phyloP scores from a whole-genome alignment of 139 green algal species.

The Closterium sp. region DNA sequence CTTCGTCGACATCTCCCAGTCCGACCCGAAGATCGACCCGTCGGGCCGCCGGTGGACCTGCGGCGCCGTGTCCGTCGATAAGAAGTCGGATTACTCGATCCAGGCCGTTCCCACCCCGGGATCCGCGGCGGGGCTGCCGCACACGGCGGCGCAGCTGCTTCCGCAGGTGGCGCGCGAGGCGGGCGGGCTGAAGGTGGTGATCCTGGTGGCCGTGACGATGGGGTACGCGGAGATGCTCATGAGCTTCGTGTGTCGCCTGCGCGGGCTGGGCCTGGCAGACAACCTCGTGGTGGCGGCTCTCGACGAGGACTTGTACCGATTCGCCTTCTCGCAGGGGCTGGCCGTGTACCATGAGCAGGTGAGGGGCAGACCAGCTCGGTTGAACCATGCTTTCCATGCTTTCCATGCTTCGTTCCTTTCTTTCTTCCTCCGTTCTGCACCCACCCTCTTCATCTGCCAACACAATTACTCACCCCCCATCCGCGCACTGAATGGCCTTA shows the following conservation, averaged over 20 bases:
- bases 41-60: constrained; percentile 17
- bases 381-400: no score
- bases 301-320: constrained; percentile 13
- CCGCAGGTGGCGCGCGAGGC: constrained; percentile 19
- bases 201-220: constrained; percentile 35
- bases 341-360: constrained; percentile 14
- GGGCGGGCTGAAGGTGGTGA: constrained; percentile 27
- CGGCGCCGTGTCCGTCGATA: constrained; percentile 33
- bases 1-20: not conserved
- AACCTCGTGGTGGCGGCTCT: constrained; percentile 38
- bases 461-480: no score
- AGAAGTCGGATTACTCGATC: constrained; percentile 7
- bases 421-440: not conserved
- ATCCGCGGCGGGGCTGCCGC: constrained; percentile 20
- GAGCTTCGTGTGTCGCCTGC: constrained; percentile 41
- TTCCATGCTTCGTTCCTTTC: not conserved
- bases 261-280: constrained; percentile 13
- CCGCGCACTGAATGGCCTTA: no score
- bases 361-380: no score
- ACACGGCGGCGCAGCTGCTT: constrained; percentile 41
- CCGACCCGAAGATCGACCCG: not conserved
- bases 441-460: no score
- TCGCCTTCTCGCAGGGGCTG: constrained; percentile 6
- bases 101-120: constrained; percentile 1
- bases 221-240: constrained; percentile 45